Base-by-base conservation (phyloP, 2,329 filamentous ascomycete species). In the Calonectria hongkongensis region DNA sequence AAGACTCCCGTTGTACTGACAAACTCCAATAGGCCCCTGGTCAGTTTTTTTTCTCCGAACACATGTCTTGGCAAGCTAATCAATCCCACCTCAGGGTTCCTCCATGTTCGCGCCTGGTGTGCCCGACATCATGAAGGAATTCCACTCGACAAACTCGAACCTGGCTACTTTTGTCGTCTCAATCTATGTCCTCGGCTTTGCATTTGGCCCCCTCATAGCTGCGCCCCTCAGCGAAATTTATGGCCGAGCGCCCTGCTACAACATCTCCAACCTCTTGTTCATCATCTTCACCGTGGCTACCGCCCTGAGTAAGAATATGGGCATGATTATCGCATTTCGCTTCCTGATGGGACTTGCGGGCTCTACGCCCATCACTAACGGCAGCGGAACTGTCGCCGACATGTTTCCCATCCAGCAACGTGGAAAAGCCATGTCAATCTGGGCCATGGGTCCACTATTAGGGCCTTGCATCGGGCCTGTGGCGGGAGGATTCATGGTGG, bases 361-460 rank as follows among this genome's bases (percentile, higher is more conserved):
- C 4, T 88, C 88, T 0, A 91, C 91, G 0, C 91, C 92, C 1
- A 86, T 94, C 4, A 94, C 91, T 1, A 92, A 92, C 78, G 92
- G 91, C 0, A 91, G 91, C 16, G 92, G 92, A 6, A 91, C 93
- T 0, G 82, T 94, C 13, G 89, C 89, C 18, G 93, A 94, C 82
- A 87, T 94, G 50, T 93, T 88, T 83, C 84, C 87, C 0, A 85
- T 91, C 0, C 87, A 89, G 47, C 82, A 92, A 73, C 87, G 92
- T 63, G 92, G 91, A 3, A 88, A 89, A 9, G 92, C 92, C 2
- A 91, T 94, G 82, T 89, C 92, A 0, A 87, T 89, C 1, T 94
- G 93, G 81, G 89, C 91, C 0, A 87, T 92, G 84, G 89, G 91
- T 0, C 90, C 93, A 0, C 86, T 93, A 2, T 85, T 89, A 1